phyloP scores from a whole-genome alignment of 2,329 filamentous ascomycete genomes.

The Penicillium expansum region DNA sequence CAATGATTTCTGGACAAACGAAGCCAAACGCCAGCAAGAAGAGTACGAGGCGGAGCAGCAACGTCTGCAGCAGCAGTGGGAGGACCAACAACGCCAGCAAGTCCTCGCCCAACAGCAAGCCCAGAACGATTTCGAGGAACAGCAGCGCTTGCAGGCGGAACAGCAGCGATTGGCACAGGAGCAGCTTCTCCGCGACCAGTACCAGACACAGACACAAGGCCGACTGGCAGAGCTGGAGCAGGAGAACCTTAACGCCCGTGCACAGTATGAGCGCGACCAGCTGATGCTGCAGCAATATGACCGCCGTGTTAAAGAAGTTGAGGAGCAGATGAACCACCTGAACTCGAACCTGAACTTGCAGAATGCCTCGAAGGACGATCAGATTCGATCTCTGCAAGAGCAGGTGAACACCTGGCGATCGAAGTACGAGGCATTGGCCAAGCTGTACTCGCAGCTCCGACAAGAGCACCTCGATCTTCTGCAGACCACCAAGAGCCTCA shows the following conservation, averaged over 20 bases:
- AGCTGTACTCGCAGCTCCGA: conserved; percentile 92
- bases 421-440: conserved; percentile 95
- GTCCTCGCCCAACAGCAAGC: conserved; percentile 79
- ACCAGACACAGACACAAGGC: conserved; percentile 90
- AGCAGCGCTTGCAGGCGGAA: conserved; percentile 81
- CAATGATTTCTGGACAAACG: conserved; percentile 95
- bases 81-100: conserved; percentile 75
- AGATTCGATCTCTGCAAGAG: conserved; percentile 87
- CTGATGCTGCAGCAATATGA: conserved; percentile 97
- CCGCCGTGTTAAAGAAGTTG: conserved; percentile 85
- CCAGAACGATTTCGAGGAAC: conserved; percentile 93
- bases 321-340: conserved; percentile 79
- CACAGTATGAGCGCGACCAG: conserved; percentile 96
- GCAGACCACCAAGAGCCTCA: conserved; percentile 93
- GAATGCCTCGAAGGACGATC: conserved; percentile 84
- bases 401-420: conserved; percentile 97
- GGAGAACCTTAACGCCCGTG: conserved; percentile 89
- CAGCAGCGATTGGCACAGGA: conserved; percentile 90
- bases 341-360: conserved; percentile 83
- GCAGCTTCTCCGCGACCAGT: conserved; percentile 81
- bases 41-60: conserved; percentile 94
- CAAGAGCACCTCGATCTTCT: conserved; percentile 93
- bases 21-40: conserved; percentile 84
- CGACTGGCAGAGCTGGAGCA: conserved; percentile 92
- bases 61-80: conserved; percentile 81